These are phyloP conservation scores for Ceratocystis variospora DNA, from an alignment of 2,329 filamentous ascomycete genomes.

Conservation along the genomic window DNA sequence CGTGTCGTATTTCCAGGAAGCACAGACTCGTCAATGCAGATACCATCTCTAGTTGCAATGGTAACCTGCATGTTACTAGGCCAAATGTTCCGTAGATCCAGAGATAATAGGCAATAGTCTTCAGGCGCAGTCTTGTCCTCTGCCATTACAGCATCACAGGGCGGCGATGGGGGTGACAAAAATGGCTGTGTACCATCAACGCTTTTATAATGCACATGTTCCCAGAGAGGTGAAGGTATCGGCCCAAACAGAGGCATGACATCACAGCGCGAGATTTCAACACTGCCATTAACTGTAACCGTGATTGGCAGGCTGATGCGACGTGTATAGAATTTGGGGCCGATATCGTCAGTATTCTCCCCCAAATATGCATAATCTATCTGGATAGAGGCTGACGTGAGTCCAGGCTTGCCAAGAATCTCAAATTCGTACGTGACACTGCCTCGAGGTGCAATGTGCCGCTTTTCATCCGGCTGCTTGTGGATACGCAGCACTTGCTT, in stretches of 20 bases:
- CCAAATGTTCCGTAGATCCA: conserved; percentile 86
- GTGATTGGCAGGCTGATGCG: conserved; percentile 69
- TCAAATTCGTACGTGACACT: conserved; percentile 67
- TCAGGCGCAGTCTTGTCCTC: not conserved
- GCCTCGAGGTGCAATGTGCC: conserved; percentile 52
- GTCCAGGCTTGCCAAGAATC: conserved; percentile 70
- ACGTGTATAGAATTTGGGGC: conserved; percentile 67
- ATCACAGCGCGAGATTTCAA: conserved; percentile 70
- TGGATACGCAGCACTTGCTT: conserved; percentile 52
- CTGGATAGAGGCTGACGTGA: conserved; percentile 66
- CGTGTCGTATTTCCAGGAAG: conserved; percentile 58
- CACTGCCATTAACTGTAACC: conserved; percentile 81
- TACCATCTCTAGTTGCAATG: conserved; percentile 40
- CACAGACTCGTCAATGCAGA: conserved; percentile 41
- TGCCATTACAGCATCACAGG: not conserved
- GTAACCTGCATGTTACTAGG: conserved; percentile 60
- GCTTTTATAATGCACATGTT: conserved; percentile 25
- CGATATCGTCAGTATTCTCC: conserved; percentile 49
- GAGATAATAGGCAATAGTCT: conserved; percentile 56
- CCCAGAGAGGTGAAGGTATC: conserved; percentile 50
- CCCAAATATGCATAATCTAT: conserved; percentile 81
- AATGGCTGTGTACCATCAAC: not conserved
- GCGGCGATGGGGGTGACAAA: not conserved
- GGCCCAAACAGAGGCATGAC: conserved; percentile 57
- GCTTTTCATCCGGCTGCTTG: conserved; percentile 37